Conservation (phyloP, 1,139 yeast species). For the Spathaspora sp. region DNA sequence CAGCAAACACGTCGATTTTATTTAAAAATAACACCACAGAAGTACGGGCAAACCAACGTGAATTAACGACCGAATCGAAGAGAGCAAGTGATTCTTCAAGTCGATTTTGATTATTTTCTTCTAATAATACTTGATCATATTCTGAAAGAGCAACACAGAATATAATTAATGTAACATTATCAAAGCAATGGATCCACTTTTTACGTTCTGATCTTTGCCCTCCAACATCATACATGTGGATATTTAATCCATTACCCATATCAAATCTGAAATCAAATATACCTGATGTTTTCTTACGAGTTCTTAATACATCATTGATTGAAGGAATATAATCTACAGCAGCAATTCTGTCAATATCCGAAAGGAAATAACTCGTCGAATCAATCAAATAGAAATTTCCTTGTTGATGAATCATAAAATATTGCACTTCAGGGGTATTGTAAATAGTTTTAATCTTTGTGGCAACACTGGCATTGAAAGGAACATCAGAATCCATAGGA, state of each 20-base stretch:
- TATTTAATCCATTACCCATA: constrained; percentile 68
- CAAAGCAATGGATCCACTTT: constrained; percentile 95
- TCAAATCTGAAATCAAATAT: constrained; percentile 80
- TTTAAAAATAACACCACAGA: constrained; percentile 83
- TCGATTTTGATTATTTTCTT: constrained; percentile 77
- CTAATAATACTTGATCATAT: constrained; percentile 82
- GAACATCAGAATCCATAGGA: constrained; percentile 47
- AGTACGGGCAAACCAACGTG: constrained; percentile 91
- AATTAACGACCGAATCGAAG: constrained; percentile 87
- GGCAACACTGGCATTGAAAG: constrained; percentile 47
- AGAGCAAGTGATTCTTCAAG: constrained; percentile 82
- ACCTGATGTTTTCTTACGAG: constrained; percentile 92
- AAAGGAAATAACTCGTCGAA: constrained; percentile 79
- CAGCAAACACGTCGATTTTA: constrained; percentile 87
- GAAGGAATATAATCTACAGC: constrained; percentile 65
- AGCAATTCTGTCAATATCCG: constrained; percentile 64
- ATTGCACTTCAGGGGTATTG: constrained; percentile 53
- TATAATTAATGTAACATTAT: constrained; percentile 83
- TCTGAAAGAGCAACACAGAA: constrained; percentile 90
- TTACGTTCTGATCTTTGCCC: constrained; percentile 93
- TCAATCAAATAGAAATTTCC: constrained; percentile 84
- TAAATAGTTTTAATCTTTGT: constrained; percentile 51
- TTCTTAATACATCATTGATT: constrained; percentile 75
- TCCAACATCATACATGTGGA: constrained; percentile 90
- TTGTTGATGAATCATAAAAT: constrained; percentile 58